Conservation (phyloP, 2,329 filamentous ascomycete species). For the Xenosphaeropsis pyriputrescens region DNA sequence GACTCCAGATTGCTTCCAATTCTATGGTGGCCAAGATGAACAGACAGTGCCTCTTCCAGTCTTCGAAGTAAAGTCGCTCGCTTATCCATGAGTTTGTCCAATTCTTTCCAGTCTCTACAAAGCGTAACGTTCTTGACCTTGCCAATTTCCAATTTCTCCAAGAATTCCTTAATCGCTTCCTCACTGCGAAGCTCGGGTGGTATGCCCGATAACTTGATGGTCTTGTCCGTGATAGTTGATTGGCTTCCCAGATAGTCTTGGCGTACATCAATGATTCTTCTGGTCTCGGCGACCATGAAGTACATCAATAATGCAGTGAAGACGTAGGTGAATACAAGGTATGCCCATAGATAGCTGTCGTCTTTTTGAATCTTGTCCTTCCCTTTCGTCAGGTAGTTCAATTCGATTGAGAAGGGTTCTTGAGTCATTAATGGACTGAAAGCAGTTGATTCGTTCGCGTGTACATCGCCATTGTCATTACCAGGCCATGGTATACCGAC, state of each 20-base stretch:
- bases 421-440: neutral
- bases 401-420: neutral
- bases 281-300: slow-evolving; percentile 69
- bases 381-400: neutral
- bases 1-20: slow-evolving; percentile 30
- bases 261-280: slow-evolving; percentile 68
- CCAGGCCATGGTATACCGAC: slow-evolving; percentile 14
- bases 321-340: slow-evolving; percentile 86
- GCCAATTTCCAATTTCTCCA: slow-evolving; percentile 80
- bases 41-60: slow-evolving; percentile 74
- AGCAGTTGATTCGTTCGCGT: slow-evolving; percentile 9
- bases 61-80: slow-evolving; percentile 51
- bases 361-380: slow-evolving; percentile 6
- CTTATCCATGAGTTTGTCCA: slow-evolving; percentile 61
- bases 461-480: slow-evolving; percentile 10
- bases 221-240: slow-evolving; percentile 90
- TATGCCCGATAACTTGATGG: slow-evolving; percentile 81
- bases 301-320: slow-evolving; percentile 76
- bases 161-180: slow-evolving; percentile 67
- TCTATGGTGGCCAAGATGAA: slow-evolving; percentile 46
- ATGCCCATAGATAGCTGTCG: slow-evolving; percentile 67
- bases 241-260: slow-evolving; percentile 89
- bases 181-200: slow-evolving; percentile 68
- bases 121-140: slow-evolving; percentile 78
- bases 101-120: slow-evolving; percentile 71